Conservation (phyloP, 78 protist genomes). For the Dictyostelium brefeldianum region DNA sequence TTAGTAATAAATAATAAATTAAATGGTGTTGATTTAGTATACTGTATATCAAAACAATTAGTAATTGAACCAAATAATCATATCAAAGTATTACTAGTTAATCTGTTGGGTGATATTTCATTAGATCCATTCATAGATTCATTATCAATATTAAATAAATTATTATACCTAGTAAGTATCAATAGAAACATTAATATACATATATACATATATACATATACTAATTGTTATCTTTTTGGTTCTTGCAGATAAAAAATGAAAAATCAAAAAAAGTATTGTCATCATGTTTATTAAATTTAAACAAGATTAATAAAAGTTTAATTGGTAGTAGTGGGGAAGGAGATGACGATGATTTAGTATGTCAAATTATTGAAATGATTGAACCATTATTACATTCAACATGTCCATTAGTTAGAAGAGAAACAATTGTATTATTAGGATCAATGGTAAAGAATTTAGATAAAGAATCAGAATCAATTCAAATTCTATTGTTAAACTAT, state of each 20-base stretch:
- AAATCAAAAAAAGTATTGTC: constrained; percentile 38
- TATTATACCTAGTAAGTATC: constrained; percentile 23
- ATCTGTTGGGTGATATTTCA: constrained; percentile 13
- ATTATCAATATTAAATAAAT: neutral
- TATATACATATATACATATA: neutral
- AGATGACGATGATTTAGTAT: neutral
- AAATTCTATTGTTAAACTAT: constrained; percentile 39
- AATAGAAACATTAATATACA: neutral
- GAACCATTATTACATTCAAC: constrained; percentile 26
- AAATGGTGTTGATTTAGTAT: constrained; percentile 48
- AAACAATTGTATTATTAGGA: constrained; percentile 31
- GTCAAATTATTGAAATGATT: neutral
- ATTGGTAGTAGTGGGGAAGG: neutral
- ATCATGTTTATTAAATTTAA: constrained; percentile 23
- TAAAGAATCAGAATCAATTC: constrained; percentile 42
- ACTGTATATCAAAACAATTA: constrained; percentile 47
- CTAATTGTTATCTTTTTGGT: neutral
- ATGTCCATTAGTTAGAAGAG: constrained; percentile 48
- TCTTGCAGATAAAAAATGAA: neutral
- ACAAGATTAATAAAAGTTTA: neutral
- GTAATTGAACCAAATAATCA: constrained; percentile 49
- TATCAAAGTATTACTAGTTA: constrained; percentile 34
- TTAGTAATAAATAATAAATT: constrained; percentile 54
- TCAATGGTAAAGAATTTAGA: neutral
- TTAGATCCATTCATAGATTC: constrained; percentile 73